Evolutionary conservation across 78 protist genomes (phyloP).

Genomic region (Dictyostelium brefeldianum): DNA sequence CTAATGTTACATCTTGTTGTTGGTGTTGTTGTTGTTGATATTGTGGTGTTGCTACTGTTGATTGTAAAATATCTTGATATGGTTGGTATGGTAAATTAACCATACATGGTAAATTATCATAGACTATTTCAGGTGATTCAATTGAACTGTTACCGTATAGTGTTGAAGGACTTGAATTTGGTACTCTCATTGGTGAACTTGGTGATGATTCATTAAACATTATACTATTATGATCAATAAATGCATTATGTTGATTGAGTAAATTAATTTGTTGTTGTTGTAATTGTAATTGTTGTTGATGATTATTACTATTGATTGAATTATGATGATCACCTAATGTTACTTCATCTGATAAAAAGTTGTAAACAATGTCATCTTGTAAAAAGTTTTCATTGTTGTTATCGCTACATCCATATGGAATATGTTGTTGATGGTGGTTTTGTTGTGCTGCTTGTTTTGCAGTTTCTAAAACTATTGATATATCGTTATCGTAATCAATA

Average conservation of each 20-base stretch:
- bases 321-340: neutral
- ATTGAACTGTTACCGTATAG: neutral
- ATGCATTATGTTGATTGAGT: neutral
- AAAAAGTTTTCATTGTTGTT: conserved; percentile 7
- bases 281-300: neutral
- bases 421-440: neutral
- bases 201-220: conserved; percentile 2
- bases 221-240: neutral
- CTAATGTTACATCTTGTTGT: neutral
- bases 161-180: conserved; percentile 42
- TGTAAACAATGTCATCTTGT: neutral
- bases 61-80: neutral
- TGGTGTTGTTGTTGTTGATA: neutral
- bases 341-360: conserved; percentile 3
- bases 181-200: conserved; percentile 69
- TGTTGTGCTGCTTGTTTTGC: neutral
- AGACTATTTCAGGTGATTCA: conserved; percentile 41
- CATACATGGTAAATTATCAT: conserved; percentile 13
- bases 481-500: neutral
- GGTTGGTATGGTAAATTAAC: neutral
- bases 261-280: neutral
- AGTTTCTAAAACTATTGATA: neutral
- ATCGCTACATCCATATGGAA: neutral
- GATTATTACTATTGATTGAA: neutral
- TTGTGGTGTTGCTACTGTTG: neutral